Base-by-base conservation (phyloP, 768 basidiomycete species). In the Thelephora ganbajun region DNA sequence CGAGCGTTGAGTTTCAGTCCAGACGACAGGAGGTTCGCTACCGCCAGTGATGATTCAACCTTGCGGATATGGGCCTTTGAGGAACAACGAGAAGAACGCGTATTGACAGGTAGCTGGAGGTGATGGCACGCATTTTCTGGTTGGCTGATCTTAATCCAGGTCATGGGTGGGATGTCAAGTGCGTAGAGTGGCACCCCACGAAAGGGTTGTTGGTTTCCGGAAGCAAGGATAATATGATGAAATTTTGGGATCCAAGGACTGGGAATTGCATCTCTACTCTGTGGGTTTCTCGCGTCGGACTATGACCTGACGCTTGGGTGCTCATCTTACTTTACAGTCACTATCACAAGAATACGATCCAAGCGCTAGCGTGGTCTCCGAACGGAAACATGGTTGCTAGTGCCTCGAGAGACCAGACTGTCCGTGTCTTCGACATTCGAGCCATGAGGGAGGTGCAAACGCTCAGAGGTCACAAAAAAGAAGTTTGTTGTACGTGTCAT, bases 121-220 rank as follows among this genome's bases (percentile, higher is more conserved):
- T 9, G 4, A 30, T 19, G 20, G 45, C 11, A 34, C 35, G 22
- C 46, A 26, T n/a, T 35, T 34, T 35, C 9, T 14, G 14, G 11
- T 50, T 49, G 2, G 20, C 37, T 51, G 11, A 49, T 19, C 33
- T 45, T n/a, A 0, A 4, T 3, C 2, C 45, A 91, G 92, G 92
- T n/a, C 94, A 98, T 56, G 92, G 93, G 4, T 97, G 93, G 92
- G 96, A 99, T 57, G 96, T 99, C 18, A 87, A 93, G 60, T 96
- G 91, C 51, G 91, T 97, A 1, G 85, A 97, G 67, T 99, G 96
- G 96, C 96, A 99, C 66, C 91, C 92, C 4, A 89, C 85, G 0
- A 97, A 98, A 64, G 94, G 94, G 9, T 70, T 99, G 7, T 74
- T 99, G 18, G 91, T 87, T 5, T 92, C 89, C 2, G 96, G 96